Base-by-base conservation (phyloP, 257 asterid species). In the Echium plantagineum region DNA sequence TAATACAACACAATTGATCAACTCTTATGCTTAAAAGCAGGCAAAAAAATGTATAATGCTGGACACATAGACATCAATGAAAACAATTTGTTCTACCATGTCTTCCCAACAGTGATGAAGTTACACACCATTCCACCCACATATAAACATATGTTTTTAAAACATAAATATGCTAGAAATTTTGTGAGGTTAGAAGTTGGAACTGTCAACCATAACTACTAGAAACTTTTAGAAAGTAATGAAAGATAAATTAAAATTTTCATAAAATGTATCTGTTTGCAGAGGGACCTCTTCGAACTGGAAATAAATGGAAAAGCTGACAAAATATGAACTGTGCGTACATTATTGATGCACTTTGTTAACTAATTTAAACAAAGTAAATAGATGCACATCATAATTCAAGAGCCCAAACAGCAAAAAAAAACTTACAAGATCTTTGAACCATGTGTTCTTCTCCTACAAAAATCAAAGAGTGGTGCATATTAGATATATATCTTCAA, bases 371-470 rank as follows among this genome's bases (percentile, higher is more conserved):
- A 13, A 13, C 49, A 42, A 42, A 15, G 12, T 42, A 42, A 12
- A 42, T 42, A 42, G 10, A 42, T 2, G 3, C 46, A 7, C 9
- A 35, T 35, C 13, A 35, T 9, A 12, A 35, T 7, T 63, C 22
- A 59, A 15, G n/a, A n/a, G n/a, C n/a, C 60, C 22, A 57, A 54
- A 58, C 7, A 16, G 62, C 21, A 66, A 51, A 35, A 24, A 22
- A 42, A 38, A 63, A 81, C 96, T 79, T 72, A 81, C 96, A 73
- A 71, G 61, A 74, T 60, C 42, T 19, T 69, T 82, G 38, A 81
- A 81, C 97, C 96, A 87, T 35, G 68, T 79, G 58, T 72, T 69
- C 73, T 62, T 79, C 58, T 71, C 93, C 96, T 87, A 80, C 84
- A 85, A 75, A 67, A 24, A 52, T 75, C 76, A 72, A 13, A 63